phyloP scores from a whole-genome alignment of 805 yeast genomes.

The Hanseniaspora occidentalis region DNA sequence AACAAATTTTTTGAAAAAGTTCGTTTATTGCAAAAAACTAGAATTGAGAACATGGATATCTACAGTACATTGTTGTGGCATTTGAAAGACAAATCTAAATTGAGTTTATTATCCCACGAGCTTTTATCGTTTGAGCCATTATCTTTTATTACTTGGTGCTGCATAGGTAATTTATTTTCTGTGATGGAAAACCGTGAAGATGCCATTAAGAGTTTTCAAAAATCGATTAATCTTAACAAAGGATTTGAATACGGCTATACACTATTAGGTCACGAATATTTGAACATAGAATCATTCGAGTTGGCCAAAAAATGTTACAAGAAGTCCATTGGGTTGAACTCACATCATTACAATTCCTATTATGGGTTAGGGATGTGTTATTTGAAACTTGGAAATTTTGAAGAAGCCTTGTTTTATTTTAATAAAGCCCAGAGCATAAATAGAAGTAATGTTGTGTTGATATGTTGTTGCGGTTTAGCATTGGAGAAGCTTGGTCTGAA shows the following conservation, averaged over 20 bases:
- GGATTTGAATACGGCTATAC: constrained; percentile 65
- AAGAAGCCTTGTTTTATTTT: constrained; percentile 76
- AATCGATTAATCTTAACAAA: constrained; percentile 39
- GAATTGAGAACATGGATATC: constrained; percentile 81
- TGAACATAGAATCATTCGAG: constrained; percentile 81
- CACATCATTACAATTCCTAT: constrained; percentile 83
- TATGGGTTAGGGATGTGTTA: constrained; percentile 95
- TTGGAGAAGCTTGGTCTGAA: constrained; percentile 61
- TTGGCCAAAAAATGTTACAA: constrained; percentile 77
- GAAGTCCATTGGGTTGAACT: constrained; percentile 61
- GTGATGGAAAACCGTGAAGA: constrained; percentile 76
- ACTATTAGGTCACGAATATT: constrained; percentile 84
- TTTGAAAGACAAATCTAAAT: constrained; percentile 62
- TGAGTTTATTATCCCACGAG: constrained; percentile 77
- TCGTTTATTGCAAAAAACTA: constrained; percentile 58
- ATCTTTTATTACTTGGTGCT: constrained; percentile 85
- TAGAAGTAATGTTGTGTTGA: constrained; percentile 77
- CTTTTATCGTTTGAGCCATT: constrained; percentile 49
- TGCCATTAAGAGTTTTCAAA: constrained; percentile 76
- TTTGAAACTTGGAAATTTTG: constrained; percentile 72
- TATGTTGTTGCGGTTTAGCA: constrained; percentile 91
- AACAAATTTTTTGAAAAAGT: constrained; percentile 50
- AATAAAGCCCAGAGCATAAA: constrained; percentile 79
- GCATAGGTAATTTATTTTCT: constrained; percentile 80
- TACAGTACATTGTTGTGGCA: constrained; percentile 92